These are phyloP conservation scores for Combretum micranthum DNA, from an alignment of 345 rosid genomes.

Conservation along the genomic window DNA sequence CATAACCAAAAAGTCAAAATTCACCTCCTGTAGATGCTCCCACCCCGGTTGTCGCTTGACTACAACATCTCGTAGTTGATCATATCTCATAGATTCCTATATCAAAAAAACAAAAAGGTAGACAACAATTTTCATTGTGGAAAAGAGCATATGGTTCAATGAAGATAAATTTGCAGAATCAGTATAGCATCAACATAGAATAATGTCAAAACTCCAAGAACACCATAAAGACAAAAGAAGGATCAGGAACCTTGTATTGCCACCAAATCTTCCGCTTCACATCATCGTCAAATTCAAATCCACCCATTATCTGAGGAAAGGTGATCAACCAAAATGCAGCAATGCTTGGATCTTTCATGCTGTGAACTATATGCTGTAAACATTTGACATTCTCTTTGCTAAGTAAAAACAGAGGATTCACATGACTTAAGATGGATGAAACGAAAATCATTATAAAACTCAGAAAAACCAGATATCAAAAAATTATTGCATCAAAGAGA, in stretches of 20 bases:
- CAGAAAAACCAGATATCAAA: too few species aligned
- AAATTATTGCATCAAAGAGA: too few species aligned
- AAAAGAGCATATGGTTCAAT: neutral
- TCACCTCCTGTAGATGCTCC: constrained; percentile 90
- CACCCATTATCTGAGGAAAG: constrained; percentile 78
- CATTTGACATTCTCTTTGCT: constrained; percentile 1
- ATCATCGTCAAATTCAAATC: constrained; percentile 75
- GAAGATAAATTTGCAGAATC: too few species aligned
- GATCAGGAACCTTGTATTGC: constrained; percentile 63
- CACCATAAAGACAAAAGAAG: neutral
- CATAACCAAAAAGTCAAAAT: neutral
- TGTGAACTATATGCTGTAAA: constrained; percentile 85
- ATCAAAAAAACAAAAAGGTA: constrained; percentile 12
- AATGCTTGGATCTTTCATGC: constrained; percentile 95
- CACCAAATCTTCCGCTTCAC: constrained; percentile 86
- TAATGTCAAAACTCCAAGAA: neutral
- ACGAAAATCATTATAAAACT: too few species aligned
- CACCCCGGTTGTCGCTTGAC: constrained; percentile 84
- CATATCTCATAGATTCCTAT: constrained; percentile 86
- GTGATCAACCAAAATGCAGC: constrained; percentile 95
- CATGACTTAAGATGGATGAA: too few species aligned
- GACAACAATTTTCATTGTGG: neutral
- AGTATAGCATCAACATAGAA: neutral
- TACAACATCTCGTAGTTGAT: constrained; percentile 76
- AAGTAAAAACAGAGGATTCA: neutral